phyloP scores from a whole-genome alignment of 306 rosid genomes.

The Mimosa bimucronata region DNA sequence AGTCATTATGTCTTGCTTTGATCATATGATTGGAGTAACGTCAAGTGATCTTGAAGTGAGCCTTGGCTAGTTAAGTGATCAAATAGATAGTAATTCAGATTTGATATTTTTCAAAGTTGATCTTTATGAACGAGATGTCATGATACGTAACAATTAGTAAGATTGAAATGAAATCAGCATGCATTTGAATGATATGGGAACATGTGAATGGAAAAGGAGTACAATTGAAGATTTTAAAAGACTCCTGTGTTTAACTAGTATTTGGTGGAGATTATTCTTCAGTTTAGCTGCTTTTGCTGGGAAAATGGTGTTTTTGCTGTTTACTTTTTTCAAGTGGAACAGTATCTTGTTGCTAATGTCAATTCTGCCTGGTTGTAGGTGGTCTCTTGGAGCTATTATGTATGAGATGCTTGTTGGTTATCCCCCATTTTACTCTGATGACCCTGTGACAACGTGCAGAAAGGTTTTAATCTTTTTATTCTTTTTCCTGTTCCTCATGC shows the following conservation, averaged over 20 bases:
- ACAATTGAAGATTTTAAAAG: neutral
- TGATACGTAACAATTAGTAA: neutral
- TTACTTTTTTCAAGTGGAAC: slow-evolving; percentile 8
- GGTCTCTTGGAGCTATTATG: slow-evolving; percentile 98
- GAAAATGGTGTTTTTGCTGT: neutral
- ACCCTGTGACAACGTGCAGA: slow-evolving; percentile 93
- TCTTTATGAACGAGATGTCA: slow-evolving; percentile 2
- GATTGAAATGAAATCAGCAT: neutral
- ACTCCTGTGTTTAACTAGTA: neutral
- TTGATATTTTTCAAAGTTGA: neutral
- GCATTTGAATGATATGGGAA: neutral
- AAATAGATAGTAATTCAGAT: neutral
- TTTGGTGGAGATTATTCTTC: slow-evolving; percentile 3
- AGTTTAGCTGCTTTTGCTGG: slow-evolving; percentile 5
- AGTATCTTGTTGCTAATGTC: slow-evolving; percentile 20
- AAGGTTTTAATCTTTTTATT: slow-evolving; percentile 56
- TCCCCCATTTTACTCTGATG: slow-evolving; percentile 94
- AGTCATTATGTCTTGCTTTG: neutral
- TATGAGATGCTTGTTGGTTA: slow-evolving; percentile 97
- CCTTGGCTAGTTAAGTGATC: no score
- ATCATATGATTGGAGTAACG: no score
- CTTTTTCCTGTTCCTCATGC: neutral
- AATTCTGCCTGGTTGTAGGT: slow-evolving; percentile 62
- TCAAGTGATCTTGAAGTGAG: no score
- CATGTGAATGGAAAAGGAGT: neutral